Base-by-base conservation (phyloP, 768 basidiomycete species). In the Calocybe gangraenosa region DNA sequence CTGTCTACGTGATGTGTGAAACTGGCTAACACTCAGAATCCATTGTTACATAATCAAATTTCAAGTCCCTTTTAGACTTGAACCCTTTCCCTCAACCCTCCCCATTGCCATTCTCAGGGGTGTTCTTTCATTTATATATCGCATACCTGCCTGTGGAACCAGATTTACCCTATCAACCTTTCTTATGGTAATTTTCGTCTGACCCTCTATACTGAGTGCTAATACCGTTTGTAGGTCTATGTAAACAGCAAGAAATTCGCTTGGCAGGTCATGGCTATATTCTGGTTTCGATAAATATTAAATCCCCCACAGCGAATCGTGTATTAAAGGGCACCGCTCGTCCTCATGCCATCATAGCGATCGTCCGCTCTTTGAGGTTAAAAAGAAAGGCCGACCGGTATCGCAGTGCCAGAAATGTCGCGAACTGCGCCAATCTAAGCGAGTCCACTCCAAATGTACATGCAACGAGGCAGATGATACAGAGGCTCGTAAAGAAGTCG, bases 241-340 rank as follows among this genome's bases (percentile, higher is more conserved):
- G 78, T 90, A 42, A 84, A 87, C 65, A 78, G 75, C 64, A 80
- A 83, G 73, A 79, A 79, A 63, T 79, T 76, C 63, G 87, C 88
- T 31, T 91, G 87, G 87, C 87, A 58, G 28, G 69, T 60, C 39
- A n/a, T n/a, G 34, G 31, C 32, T 32, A 34, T 18, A 22, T 13
- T 10, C 30, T 37, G 23, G n/a, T 18, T 28, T 7, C 50, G 22
- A 23, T 18, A 14, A 38, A 51, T 28, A 28, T 51, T 51, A 30
- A 40, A 23, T 14, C 28, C 32, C 40, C 28, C 25, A 17, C 56
- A 93, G 92, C 64, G 87, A 87, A 70, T 85, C 90, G 10, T 96
- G 93, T 65, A 93, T 94, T 61, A 93, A 93, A 66, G 93, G 93
- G 0, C 92, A 96, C 58, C 82, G 93, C 42, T 93, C 92, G 10